These are phyloP conservation scores for Cladochytrium replicatum DNA, from an alignment of 192 early-diverging fungal genomes.

Conservation along the genomic window DNA sequence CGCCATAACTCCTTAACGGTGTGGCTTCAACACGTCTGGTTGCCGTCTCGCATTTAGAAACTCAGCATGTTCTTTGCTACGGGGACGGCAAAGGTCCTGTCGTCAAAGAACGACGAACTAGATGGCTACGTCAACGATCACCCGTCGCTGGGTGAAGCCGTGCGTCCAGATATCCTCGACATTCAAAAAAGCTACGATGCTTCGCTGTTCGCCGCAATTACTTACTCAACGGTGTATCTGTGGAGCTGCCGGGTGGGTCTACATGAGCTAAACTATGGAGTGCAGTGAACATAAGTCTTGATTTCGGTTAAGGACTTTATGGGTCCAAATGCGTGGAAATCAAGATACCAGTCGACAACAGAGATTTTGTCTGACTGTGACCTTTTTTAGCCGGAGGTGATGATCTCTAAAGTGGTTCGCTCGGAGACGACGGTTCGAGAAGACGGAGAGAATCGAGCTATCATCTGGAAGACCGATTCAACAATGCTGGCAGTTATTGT, in stretches of 20 bases:
- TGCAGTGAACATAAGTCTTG: no score
- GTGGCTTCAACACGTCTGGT: no score
- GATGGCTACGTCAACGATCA: no score
- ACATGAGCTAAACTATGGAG: no score
- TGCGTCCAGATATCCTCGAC: no score
- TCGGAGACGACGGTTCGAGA: slow-evolving; percentile 53
- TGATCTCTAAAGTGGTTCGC: slow-evolving; percentile 54
- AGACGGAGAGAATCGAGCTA: slow-evolving; percentile 60
- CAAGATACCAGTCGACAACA: neutral
- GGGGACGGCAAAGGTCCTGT: no score
- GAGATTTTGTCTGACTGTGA: neutral
- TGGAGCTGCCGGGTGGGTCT: slow-evolving; percentile 63
- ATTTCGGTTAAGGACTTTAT: neutral
- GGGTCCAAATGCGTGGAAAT: neutral
- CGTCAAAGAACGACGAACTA: no score
- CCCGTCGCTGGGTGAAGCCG: no score
- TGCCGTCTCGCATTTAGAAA: no score
- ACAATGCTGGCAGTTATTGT: slow-evolving; percentile 56
- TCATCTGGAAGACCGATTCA: slow-evolving; percentile 68
- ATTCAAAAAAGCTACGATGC: neutral
- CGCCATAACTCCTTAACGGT: no score
- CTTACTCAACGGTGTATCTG: slow-evolving; percentile 47
- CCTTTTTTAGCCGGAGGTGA: slow-evolving; percentile 46
- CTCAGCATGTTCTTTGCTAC: no score
- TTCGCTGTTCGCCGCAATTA: slow-evolving; percentile 45